A percentile compares a stretch with the other conserved stretches of the same genome.
Evolutionary conservation across 1,284 basidiomycete species (phyloP).

Genomic region (Irpex sp.): DNA sequence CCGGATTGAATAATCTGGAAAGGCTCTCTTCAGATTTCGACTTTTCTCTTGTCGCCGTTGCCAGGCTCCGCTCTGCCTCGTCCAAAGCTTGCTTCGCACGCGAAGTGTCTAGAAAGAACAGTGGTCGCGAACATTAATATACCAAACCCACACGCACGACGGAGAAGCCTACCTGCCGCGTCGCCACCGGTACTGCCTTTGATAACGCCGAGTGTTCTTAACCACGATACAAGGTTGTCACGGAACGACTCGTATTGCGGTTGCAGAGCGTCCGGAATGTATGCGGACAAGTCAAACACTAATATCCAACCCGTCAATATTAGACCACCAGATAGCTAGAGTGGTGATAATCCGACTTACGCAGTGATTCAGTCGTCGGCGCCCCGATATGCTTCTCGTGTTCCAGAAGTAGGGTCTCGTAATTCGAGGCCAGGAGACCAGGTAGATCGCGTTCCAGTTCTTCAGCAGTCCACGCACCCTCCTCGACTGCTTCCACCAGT

Average conservation of each 20-base stretch:
- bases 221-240: conserved; percentile 58
- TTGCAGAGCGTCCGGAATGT: conserved; percentile 81
- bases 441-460: conserved; percentile 62
- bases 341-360: conserved; percentile 39
- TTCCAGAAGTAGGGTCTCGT: conserved; percentile 69
- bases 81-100: conserved; percentile 63
- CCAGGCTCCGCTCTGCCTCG: conserved; percentile 55
- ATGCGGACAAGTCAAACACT: conserved; percentile 84
- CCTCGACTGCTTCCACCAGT: conserved; percentile 39
- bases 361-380: conserved; percentile 41
- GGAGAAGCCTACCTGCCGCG: conserved; percentile 39
- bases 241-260: conserved; percentile 76
- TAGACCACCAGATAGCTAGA: background rate
- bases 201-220: conserved; percentile 68
- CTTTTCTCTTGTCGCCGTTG: conserved; percentile 41
- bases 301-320: conserved; percentile 11
- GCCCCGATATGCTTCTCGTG: conserved; percentile 64
- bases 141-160: background rate
- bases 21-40: conserved; percentile 51
- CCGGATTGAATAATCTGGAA: conserved; percentile 56
- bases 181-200: conserved; percentile 25
- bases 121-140: background rate
- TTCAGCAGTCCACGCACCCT: conserved; percentile 51
- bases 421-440: conserved; percentile 65
- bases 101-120: conserved; percentile 39